Evolutionary conservation across 2,329 filamentous ascomycete genomes (phyloP), one percentile per base, ranked within the genome.

Genomic region (Chrysoporthe puriensis): DNA sequence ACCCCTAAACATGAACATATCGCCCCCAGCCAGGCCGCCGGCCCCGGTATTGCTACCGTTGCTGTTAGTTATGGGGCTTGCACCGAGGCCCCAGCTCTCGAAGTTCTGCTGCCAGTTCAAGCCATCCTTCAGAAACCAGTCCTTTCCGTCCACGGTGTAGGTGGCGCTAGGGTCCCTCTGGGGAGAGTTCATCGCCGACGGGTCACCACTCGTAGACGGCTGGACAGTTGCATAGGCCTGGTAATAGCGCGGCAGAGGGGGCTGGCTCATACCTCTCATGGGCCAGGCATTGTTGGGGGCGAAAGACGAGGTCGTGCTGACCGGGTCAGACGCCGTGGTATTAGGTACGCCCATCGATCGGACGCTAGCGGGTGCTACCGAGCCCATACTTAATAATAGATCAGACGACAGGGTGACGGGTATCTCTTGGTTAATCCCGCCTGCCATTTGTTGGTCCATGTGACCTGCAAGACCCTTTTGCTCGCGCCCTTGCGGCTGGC

Each of bases 31-130:
- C 26, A 69, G 68, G 52, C 69, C 61, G 57, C 66, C 64, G 62
- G 42, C 62, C 21, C 63, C 63, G 43, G 32, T 32, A 14, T 36
- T 60, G 40, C 26, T 57, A 21, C 46, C 60, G n/a, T n/a, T 52
- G 7, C 21, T 36, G 18, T 32, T 67, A 16, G 50, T 26, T 7
- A 62, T 48, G 14, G 56, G 36, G 26, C 18, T 59, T 18, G 40
- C 42, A 6, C 77, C 75, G 64, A 82, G 74, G 44, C 80, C 82
- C 86, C 86, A 88, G 2, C 80, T 76, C 65, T 86, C 82, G 72
- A 88, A 88, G 69, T 85, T 83, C 65, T 86, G 84, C 67, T 88
- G 85, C 85, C 85, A 87, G 69, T 81, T 84, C 36, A 83, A 85
- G 21, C 85, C 82, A 68, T 88, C 86, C 64, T 82, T 86, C 26